Evolutionary conservation across 495 filamentous ascomycete species (phyloP), one percentile per base, ranked within the genome.

Genomic region (Penicillium angulare): DNA sequence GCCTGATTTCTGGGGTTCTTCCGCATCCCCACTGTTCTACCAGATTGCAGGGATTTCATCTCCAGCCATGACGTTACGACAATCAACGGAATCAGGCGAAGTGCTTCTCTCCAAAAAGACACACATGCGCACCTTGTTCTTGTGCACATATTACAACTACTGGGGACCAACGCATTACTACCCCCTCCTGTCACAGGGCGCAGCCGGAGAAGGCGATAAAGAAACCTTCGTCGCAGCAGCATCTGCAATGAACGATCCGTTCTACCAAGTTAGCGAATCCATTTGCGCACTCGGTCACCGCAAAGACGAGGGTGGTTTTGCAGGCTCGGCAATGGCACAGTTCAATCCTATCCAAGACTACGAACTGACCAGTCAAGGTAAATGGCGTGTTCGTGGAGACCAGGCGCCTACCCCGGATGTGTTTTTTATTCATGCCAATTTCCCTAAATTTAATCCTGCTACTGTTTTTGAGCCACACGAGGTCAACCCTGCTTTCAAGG

Each of bases 61-160:
- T 0, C 56, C 69, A 0, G 42, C 60, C 5, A 50, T 63, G 42
- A 38, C 43, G 3, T 7, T 55, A 2, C 66, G 60, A 15, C 61
- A 64, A 17, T 62, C 71, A 6, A 69, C 69, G 7, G 81, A 83
- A 57, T 66, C 75, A 8, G 80, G 81, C 5, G 68, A 79, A 27
- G 32, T 84, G 0, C 57, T 81, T 17, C 45, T 79, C 47, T 72
- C 75, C 26, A 66, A 80, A 47, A 51, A 52, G 10, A 58, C 67
- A 0, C 79, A 84, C 38, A 17, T 44, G 50, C 45, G 51, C 38
- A 73, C 72, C 7, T 61, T 83, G 0, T 63, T 81, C 1, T 72
- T 83, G 1, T 60, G 69, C 2, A 69, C 73, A 0, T 84, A 83
- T 49, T 83, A 84, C 63, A 83, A 83, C 50, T 75, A 69, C 52